Base-by-base conservation (phyloP, 2,329 filamentous ascomycete species). In the Mycosphaerella sp. region DNA sequence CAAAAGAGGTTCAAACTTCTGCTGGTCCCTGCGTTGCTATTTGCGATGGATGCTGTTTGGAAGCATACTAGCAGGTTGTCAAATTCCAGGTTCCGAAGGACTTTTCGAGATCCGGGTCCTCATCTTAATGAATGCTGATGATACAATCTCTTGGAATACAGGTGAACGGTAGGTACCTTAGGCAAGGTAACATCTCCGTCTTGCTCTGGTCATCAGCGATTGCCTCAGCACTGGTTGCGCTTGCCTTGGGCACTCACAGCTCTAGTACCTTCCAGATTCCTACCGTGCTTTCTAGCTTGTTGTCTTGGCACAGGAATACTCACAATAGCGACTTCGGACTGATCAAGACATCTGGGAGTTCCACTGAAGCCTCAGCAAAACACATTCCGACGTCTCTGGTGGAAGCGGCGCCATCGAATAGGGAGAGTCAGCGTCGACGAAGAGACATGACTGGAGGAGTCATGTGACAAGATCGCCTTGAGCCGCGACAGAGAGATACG, bases 401-500 rank as follows among this genome's bases (percentile, higher is more conserved):
- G 17, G 48, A 40, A 51, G 39, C 44, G 44, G 53, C 42, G 45
- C 63, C 62, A 57, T 62, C 64, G 34, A 56, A 59, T 9, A 50
- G 52, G 41, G 58, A 55, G 21, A 47, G 42, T 58, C 59, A 41
- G 45, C 46, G n/a, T 11, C 49, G 14, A 56, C 60, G 6, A 52
- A 53, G n/a, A 61, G 64, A n/a, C 78, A 86, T 59, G 81, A 88
- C 71, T 90, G 14, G 14, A 17, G 86, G 86, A 76, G 80, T 29
- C 79, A 84, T 0, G 78, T 89, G 42, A 80, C 79, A 6, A 17
- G 85, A 89, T 62, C 84, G 84, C 0, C 82, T 83, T 56, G 84
- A 88, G 72, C 78, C 86, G 65, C 77, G 86, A 58, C 14, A 17
- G 14, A 17, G 83, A 85, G 56, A 85, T 89, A 48, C 86, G 90